phyloP scores from a whole-genome alignment of 1,284 basidiomycete species.

The Boletellus sp. region DNA sequence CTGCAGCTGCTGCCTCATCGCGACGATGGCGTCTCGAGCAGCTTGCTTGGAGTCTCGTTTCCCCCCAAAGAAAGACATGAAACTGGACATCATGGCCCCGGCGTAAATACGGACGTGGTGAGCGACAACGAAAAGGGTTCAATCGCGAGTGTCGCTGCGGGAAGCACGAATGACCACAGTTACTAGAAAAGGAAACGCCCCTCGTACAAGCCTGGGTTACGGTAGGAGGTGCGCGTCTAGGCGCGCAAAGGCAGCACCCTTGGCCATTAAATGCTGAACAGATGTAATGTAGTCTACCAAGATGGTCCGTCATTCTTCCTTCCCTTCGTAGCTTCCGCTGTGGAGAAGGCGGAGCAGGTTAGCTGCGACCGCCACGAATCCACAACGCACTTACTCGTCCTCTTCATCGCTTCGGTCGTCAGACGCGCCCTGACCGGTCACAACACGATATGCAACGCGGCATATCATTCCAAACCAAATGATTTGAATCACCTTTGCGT shows the following conservation, averaged over 20 bases:
- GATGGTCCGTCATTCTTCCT: conserved; percentile 24
- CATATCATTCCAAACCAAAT: conserved; percentile 88
- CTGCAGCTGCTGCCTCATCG: conserved; percentile 82
- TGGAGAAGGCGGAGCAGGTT: conserved; percentile 4
- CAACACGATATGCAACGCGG: conserved; percentile 76
- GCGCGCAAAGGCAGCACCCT: conserved; percentile 22
- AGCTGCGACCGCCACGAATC: conserved; percentile 3
- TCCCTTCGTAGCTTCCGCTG: conserved; percentile 15
- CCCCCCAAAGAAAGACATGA: conserved; percentile 83
- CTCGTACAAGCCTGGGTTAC: conserved; percentile 20
- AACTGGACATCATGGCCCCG: conserved; percentile 70
- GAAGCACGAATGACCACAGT: conserved; percentile 9
- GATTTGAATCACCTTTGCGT: conserved; percentile 60
- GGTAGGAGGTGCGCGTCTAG: conserved; percentile 28
- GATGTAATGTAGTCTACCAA: conserved; percentile 28
- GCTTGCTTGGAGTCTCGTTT: conserved; percentile 76
- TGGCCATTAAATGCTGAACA: conserved; percentile 23
- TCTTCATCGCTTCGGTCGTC: conserved; percentile 88
- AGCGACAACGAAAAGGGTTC: conserved; percentile 1
- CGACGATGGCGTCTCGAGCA: conserved; percentile 84
- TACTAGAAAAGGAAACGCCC: conserved; percentile 24
- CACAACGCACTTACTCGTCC: conserved; percentile 39
- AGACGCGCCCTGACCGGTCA: conserved; percentile 75
- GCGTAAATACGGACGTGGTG: conserved; percentile 4
- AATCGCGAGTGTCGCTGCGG: conserved; percentile 4